phyloP scores from a whole-genome alignment of 176 grass and related monocot genomes.

The Zea mays region DNA sequence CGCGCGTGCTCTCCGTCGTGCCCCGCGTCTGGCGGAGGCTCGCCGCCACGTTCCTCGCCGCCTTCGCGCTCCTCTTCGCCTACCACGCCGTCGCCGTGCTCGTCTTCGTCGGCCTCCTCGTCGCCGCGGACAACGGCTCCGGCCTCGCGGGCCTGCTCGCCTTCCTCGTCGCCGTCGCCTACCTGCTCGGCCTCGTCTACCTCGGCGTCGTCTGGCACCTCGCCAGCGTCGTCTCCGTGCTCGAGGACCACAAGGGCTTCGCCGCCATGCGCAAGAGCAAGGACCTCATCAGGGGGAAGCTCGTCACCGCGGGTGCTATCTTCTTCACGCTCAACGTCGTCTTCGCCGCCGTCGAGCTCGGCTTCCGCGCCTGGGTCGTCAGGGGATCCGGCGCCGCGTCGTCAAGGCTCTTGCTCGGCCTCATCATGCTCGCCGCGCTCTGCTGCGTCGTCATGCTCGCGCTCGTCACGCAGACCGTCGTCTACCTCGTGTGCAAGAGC shows the following conservation, averaged over 20 bases:
- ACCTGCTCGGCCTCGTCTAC: conserved; percentile 62
- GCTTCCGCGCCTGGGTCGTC: conserved; percentile 57
- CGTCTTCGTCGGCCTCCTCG: conserved; percentile 42
- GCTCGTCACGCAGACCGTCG: conserved; percentile 74
- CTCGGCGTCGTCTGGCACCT: conserved; percentile 85
- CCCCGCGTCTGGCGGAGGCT: conserved; percentile 87
- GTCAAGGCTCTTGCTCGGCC: conserved; percentile 19
- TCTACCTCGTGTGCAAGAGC: conserved; percentile 92
- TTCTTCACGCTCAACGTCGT: conserved; percentile 63
- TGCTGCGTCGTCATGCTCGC: conserved; percentile 70
- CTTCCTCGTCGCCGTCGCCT: conserved; percentile 40
- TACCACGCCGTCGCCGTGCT: conserved; percentile 48
- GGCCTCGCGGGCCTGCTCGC: conserved; percentile 33
- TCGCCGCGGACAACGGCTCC: conserved; percentile 42
- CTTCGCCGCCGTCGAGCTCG: conserved; percentile 58
- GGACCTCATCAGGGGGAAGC: conserved; percentile 64
- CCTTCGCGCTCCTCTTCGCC: conserved; percentile 76
- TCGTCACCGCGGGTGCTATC: conserved; percentile 35
- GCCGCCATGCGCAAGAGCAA: conserved; percentile 80
- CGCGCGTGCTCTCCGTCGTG: conserved; percentile 76
- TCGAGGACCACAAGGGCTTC: conserved; percentile 79
- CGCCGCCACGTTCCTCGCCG: conserved; percentile 75
- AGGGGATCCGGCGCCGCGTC: conserved; percentile 12
- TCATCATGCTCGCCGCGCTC: conserved; percentile 47
- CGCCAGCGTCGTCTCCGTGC: conserved; percentile 87